These are phyloP conservation scores for Ilyonectria destructans DNA, from an alignment of 2,329 filamentous ascomycete species.

Conservation along the genomic window DNA sequence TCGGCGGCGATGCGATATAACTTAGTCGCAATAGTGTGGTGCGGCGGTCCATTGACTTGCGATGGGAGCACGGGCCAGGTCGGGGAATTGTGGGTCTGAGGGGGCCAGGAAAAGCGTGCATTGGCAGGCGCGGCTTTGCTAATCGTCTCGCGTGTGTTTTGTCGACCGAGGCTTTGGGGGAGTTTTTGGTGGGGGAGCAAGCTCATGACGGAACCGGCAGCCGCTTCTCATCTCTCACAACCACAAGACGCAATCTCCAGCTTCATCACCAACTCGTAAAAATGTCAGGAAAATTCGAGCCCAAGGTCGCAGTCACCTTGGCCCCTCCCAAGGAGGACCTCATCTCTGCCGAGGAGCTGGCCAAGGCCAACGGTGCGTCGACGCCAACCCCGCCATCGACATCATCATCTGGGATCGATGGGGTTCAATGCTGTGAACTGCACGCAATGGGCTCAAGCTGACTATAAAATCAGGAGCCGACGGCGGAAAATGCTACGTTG, in stretches of 20 bases:
- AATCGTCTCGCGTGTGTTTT: slow-evolving; percentile 26
- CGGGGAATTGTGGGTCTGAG: slow-evolving; percentile 41
- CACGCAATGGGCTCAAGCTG: slow-evolving; percentile 33
- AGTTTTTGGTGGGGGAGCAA: slow-evolving; percentile 37
- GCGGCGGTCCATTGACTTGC: slow-evolving; percentile 23
- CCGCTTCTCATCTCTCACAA: slow-evolving; percentile 15
- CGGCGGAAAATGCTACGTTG: slow-evolving; percentile 77
- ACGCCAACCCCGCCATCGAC: not conserved
- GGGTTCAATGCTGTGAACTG: not conserved
- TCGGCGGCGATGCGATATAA: slow-evolving; percentile 9
- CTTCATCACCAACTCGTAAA: slow-evolving; percentile 3
- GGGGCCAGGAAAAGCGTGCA: not conserved
- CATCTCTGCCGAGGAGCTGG: slow-evolving; percentile 85
- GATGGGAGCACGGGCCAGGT: slow-evolving; percentile 42
- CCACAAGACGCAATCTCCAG: slow-evolving; percentile 13
- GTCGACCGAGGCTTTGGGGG: slow-evolving; percentile 30
- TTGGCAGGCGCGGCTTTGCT: slow-evolving; percentile 14
- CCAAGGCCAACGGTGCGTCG: slow-evolving; percentile 84
- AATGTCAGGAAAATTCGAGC: slow-evolving; percentile 81
- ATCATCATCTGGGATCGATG: not conserved
- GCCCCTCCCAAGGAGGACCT: slow-evolving; percentile 89
- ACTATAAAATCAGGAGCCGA: slow-evolving; percentile 69
- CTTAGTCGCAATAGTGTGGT: slow-evolving; percentile 10
- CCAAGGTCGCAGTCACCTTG: slow-evolving; percentile 83
- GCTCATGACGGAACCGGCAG: slow-evolving; percentile 45